A percentile compares a stretch with the other conserved stretches of the same genome.
Conservation (phyloP, 495 filamentous ascomycete species). For the Recurvomyces mirabilis region DNA sequence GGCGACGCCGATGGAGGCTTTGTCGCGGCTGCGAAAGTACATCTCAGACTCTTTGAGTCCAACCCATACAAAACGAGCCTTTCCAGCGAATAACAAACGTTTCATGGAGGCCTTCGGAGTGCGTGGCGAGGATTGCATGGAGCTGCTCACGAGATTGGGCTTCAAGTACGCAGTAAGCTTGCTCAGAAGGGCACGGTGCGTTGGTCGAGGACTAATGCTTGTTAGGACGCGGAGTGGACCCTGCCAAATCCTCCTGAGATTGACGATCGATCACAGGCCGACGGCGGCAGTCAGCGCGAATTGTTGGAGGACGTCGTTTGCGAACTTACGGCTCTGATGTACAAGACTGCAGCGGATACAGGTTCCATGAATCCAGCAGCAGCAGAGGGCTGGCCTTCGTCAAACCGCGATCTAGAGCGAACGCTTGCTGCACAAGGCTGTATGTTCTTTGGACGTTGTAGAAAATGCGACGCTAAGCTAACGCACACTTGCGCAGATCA, state of each 20-base stretch:
- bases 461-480: not conserved
- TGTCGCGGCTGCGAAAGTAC: conserved; percentile 50
- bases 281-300: conserved; percentile 11
- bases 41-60: conserved; percentile 48
- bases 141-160: conserved; percentile 49
- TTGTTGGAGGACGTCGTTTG: conserved; percentile 17
- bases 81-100: conserved; percentile 58
- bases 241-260: conserved; percentile 9
- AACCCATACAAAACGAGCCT: conserved; percentile 37
- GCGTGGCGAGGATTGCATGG: conserved; percentile 40
- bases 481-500: conserved; percentile 6
- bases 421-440: conserved; percentile 15
- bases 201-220: not conserved
- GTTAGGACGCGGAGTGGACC: conserved; percentile 1
- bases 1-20: conserved; percentile 38
- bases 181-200: not conserved
- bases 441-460: conserved; percentile 6
- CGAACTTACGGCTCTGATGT: conserved; percentile 14
- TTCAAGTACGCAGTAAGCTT: conserved; percentile 35
- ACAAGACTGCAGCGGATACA: conserved; percentile 27
- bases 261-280: conserved; percentile 4
- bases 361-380: conserved; percentile 57
- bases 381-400: conserved; percentile 23
- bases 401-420: conserved; percentile 15
- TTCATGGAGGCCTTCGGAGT: conserved; percentile 59